A percentile compares a stretch with the other conserved stretches of the same genome.
These are phyloP conservation scores for Penicillium nucicola DNA, from an alignment of 495 filamentous ascomycete species.

Conservation along the genomic window DNA sequence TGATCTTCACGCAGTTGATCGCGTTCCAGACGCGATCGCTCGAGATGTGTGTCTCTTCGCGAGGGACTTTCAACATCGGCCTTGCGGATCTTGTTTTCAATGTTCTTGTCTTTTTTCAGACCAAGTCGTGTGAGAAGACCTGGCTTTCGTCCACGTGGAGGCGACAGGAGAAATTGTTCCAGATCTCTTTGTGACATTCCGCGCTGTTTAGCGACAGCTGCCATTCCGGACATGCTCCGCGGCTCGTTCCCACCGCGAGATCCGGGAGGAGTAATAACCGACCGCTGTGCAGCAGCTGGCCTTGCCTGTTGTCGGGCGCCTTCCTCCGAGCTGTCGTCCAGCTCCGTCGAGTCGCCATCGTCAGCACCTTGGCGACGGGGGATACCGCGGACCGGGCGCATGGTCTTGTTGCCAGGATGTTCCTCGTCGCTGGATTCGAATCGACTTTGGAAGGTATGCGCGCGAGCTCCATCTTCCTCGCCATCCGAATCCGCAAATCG, in stretches of 20 bases:
- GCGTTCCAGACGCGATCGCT: constrained; percentile 32
- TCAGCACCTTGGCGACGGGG: constrained; percentile 48
- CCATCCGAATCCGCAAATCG: constrained; percentile 71
- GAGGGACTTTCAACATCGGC: constrained; percentile 26
- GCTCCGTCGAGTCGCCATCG: constrained; percentile 65
- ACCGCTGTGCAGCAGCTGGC: constrained; percentile 6
- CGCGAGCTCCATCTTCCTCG: constrained; percentile 51
- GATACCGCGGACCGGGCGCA: constrained; percentile 64
- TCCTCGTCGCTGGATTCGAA: constrained; percentile 83
- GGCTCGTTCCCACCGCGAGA: constrained; percentile 12
- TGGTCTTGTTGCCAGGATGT: constrained; percentile 28
- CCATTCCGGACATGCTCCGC: constrained; percentile 32
- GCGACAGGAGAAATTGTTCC: constrained; percentile 37
- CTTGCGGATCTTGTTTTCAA: constrained; percentile 32
- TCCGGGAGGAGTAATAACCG: constrained; percentile 6
- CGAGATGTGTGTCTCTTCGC: constrained; percentile 32
- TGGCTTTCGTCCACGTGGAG: constrained; percentile 33
- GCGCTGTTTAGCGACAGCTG: constrained; percentile 38
- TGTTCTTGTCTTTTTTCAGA: constrained; percentile 34
- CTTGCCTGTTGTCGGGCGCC: constrained; percentile 21
- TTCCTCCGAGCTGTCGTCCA: constrained; percentile 60
- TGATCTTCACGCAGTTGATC: constrained; percentile 20
- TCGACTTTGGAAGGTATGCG: constrained; percentile 57
- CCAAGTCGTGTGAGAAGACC: constrained; percentile 42
- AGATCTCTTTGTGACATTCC: constrained; percentile 41